A percentile compares a stretch with the other conserved stretches of the same genome.
phyloP scores from a whole-genome alignment of 345 rosid genomes.

The Eucalyptus pauciflora region DNA sequence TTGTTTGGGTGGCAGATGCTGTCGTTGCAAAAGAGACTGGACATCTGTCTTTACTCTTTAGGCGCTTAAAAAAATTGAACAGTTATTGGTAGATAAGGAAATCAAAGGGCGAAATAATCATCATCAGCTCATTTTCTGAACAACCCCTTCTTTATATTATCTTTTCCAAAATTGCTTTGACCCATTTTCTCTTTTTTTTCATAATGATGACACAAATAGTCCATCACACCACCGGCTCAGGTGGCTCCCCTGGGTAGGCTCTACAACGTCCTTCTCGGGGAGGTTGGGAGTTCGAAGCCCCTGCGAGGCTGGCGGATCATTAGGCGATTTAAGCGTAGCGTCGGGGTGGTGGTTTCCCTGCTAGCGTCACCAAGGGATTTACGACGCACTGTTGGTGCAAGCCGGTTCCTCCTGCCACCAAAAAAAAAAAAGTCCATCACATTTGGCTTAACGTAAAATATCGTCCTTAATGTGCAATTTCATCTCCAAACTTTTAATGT shows the following conservation, averaged over 20 bases:
- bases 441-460: fast-evolving
- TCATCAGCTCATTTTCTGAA: background rate
- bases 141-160: background rate
- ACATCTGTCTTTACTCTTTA: background rate
- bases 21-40: background rate
- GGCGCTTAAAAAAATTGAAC: background rate
- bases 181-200: background rate
- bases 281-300: too few species aligned
- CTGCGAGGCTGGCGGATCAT: too few species aligned
- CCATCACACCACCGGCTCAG: too few species aligned
- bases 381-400: too few species aligned
- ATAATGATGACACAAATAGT: fast-evolving
- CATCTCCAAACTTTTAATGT: fast-evolving
- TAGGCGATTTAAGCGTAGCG: too few species aligned
- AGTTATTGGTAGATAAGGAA: background rate
- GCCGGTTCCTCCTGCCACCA: too few species aligned
- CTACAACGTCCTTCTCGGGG: too few species aligned
- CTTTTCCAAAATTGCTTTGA: background rate
- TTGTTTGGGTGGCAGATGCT: background rate
- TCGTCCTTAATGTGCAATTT: fast-evolving
- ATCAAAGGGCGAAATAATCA: background rate
- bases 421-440: too few species aligned
- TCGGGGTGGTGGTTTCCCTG: too few species aligned
- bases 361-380: too few species aligned
- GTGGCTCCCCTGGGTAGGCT: too few species aligned